Base-by-base conservation (phyloP, 2,329 filamentous ascomycete genomes). In the Periconia macrospinosa region DNA sequence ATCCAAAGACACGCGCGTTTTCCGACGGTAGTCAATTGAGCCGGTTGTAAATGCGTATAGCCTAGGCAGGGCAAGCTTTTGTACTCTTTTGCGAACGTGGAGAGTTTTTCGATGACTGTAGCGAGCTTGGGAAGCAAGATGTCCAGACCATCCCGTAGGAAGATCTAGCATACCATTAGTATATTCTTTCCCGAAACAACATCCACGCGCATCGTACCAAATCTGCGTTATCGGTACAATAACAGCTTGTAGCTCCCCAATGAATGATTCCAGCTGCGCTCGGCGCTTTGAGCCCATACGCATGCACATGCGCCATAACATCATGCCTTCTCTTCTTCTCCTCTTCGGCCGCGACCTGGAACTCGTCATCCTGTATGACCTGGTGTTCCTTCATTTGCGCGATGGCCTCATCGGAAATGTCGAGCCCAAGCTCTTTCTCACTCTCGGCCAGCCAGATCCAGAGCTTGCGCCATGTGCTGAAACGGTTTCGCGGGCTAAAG, bases 371-470 rank as follows among this genome's bases (percentile, higher is more conserved):
- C 56, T 76, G 68, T 44, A 81, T 78, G 17, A 69, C 65, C 53
- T 76, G 64, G 57, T 80, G 71, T 42, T 70, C 69, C 54, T 75
- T 73, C 73, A 81, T 76, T 67, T 81, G 76, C 52, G 69, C 57
- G 50, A 81, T 72, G 1, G 78, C 79, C 41, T 92, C 82, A n/a
- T 84, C 83, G 14, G 84, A 86, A 69, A 96, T 92, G 9, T 83
- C 78, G 45, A 96, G 83, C 2, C 91, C 91, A 2, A 96, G 83
- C 73, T 92, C 88, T 72, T 86, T 87, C 79, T 96, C 88, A 10
- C 83, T 81, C 79, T 96, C 88, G 20, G 92, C 92, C 11, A 96
- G 87, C 76, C 83, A 86, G 43, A 93, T 79, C 92, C 92, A 97
- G 17, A 96, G 84, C 71, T 90, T 83, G 59, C 92, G 86, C 91